These are phyloP conservation scores for Rhodotorula kratochvilovae DNA, from an alignment of 768 basidiomycete species.

Conservation along the genomic window DNA sequence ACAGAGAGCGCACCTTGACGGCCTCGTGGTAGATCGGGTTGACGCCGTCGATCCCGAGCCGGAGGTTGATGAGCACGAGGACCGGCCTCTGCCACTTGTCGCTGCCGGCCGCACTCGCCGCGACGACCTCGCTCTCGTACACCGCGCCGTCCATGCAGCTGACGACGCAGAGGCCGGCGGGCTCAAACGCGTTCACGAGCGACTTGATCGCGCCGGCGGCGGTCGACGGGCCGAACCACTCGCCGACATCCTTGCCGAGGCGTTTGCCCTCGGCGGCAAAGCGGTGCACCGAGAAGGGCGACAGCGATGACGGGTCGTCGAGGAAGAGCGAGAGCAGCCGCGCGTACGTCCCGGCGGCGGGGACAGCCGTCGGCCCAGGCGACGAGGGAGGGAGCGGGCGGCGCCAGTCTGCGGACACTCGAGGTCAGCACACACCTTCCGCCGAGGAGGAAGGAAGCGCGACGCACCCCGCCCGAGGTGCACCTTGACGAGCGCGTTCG, in stretches of 20 bases:
- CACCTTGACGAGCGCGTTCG: slow-evolving; percentile 68
- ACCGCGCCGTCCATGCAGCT: slow-evolving; percentile 76
- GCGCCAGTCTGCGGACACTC: slow-evolving; percentile 67
- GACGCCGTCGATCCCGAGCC: slow-evolving; percentile 85
- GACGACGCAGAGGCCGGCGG: slow-evolving; percentile 72
- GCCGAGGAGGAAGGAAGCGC: slow-evolving; percentile 4
- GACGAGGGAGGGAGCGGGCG: slow-evolving; percentile 60
- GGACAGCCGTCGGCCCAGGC: slow-evolving; percentile 2
- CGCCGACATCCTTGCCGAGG: slow-evolving; percentile 87
- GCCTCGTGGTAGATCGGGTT: slow-evolving; percentile 92
- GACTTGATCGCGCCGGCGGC: slow-evolving; percentile 95
- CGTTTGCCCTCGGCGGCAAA: slow-evolving; percentile 94
- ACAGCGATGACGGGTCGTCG: slow-evolving; percentile 74
- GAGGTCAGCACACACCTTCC: neutral
- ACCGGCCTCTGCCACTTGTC: slow-evolving; percentile 72
- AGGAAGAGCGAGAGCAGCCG: slow-evolving; percentile 92
- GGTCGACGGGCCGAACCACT: slow-evolving; percentile 97
- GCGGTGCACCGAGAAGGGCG: slow-evolving; percentile 90
- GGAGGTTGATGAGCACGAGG: slow-evolving; percentile 74
- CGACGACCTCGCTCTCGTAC: slow-evolving; percentile 78
- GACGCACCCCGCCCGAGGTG: slow-evolving; percentile 69
- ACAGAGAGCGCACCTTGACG: slow-evolving; percentile 62
- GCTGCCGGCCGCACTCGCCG: slow-evolving; percentile 51
- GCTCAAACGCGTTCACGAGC: slow-evolving; percentile 71
- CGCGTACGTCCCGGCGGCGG: slow-evolving; percentile 66